Evolutionary conservation across 495 filamentous ascomycete species (phyloP), one percentile per base, ranked within the genome.

Genomic region (Penicillium flavigenum): DNA sequence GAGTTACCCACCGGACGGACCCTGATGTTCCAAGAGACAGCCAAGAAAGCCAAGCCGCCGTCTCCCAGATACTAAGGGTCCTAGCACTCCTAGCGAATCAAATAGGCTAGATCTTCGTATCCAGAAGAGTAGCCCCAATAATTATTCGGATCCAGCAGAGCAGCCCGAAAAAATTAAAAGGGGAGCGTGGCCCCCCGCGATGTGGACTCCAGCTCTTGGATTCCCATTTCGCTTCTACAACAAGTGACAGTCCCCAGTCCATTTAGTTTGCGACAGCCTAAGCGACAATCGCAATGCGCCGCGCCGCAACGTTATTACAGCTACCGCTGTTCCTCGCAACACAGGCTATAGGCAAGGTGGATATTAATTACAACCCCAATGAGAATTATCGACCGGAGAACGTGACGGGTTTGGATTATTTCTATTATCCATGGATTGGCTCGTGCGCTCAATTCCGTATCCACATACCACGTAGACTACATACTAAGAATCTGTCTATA

Each of bases 341-440:
- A n/a, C 39, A 43, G 39, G 39, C 19, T 43, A 0, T 43, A 20
- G 39, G 39, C 38, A 42, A 17, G 1, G 14, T 6, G 4, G 38
- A 42, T 42, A 6, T 42, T 19, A 42, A 42, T 42, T 17, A n/a
- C 38, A 0, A 42, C 1, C 38, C 38, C 17, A n/a, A 20, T 43
- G 19, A 19, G n/a, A 43, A 43, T 8, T 43, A 43, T n/a, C 39
- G 39, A 16, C 39, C 39, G 5, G 3, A 5, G 39, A 19, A 42
- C 5, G 17, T 42, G 39, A 42, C 39, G 39, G 39, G 39, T 17
- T 10, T 42, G 39, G 39, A 42, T 42, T 43, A 43, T 43, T 43
- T 5, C 39, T 43, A 43, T 43, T 43, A 43, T 19, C 39, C 39
- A 43, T 43, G 39, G 39, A 43, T 43, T 43, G 39, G 39, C 16